phyloP scores from a whole-genome alignment of 2,329 filamentous ascomycete genomes.

The Aspergillus sp. region DNA sequence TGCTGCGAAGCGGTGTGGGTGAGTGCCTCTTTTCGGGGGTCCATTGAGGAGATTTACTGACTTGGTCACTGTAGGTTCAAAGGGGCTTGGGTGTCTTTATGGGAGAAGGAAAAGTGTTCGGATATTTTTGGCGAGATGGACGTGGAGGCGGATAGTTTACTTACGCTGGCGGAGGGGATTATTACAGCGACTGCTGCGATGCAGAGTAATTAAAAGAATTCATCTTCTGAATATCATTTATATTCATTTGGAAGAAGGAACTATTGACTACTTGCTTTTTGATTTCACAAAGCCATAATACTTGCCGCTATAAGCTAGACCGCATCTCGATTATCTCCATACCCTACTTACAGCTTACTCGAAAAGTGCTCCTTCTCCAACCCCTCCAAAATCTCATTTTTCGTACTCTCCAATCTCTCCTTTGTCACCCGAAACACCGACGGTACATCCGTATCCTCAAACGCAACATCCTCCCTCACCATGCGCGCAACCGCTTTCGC shows the following conservation, averaged over 20 bases:
- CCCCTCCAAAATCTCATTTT: slow-evolving; percentile 7
- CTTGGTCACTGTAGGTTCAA: background rate
- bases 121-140: background rate
- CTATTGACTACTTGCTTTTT: too few species aligned
- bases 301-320: too few species aligned
- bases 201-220: too few species aligned
- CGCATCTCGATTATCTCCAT: too few species aligned
- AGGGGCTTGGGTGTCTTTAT: background rate
- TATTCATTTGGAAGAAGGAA: too few species aligned
- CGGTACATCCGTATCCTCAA: slow-evolving; percentile 5
- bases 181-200: background rate
- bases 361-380: background rate
- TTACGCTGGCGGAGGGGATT: background rate
- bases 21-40: background rate
- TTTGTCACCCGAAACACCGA: slow-evolving; percentile 1
- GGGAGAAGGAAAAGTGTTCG: background rate
- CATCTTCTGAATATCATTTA: too few species aligned
- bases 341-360: background rate
- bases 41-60: background rate
- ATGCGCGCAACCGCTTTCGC: slow-evolving; percentile 12
- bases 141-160: background rate
- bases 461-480: background rate
- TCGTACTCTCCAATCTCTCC: background rate
- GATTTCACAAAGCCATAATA: too few species aligned
- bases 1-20: background rate